Conservation (phyloP, 2,329 filamentous ascomycete genomes). For the Fusarium sp. region DNA sequence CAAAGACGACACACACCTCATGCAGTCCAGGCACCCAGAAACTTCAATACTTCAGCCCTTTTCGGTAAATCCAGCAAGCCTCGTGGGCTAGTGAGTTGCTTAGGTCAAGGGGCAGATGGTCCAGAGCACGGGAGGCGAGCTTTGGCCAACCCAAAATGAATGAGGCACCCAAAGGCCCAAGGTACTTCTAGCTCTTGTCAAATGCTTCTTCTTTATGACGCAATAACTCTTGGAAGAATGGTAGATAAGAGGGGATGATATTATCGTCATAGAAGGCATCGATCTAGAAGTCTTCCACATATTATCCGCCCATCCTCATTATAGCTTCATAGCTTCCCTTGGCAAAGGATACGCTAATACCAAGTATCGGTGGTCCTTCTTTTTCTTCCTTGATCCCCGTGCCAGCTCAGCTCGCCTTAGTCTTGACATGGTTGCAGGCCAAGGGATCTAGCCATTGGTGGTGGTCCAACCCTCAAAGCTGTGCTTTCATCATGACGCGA, state of each 20-base stretch:
- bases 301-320: neutral
- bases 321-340: neutral
- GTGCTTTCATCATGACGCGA: conserved; percentile 30
- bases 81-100: conserved; percentile 26
- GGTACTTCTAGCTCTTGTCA: neutral
- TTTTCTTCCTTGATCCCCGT: neutral
- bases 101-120: conserved; percentile 35
- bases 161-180: neutral
- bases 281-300: neutral
- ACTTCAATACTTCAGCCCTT: conserved; percentile 30
- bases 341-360: neutral
- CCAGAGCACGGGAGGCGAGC: conserved; percentile 13
- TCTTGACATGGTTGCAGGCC: conserved; percentile 16
- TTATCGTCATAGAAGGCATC: neutral
- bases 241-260: neutral
- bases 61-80: conserved; percentile 30
- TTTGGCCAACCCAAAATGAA: neutral
- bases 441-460: conserved; percentile 22
- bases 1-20: conserved; percentile 2
- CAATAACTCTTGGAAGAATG: neutral
- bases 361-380: neutral
- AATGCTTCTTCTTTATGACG: neutral
- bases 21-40: conserved; percentile 24
- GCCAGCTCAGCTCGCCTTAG: conserved; percentile 26
- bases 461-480: conserved; percentile 15